Conservation (phyloP, 495 filamentous ascomycete genomes). For the Lophium mytilinum region DNA sequence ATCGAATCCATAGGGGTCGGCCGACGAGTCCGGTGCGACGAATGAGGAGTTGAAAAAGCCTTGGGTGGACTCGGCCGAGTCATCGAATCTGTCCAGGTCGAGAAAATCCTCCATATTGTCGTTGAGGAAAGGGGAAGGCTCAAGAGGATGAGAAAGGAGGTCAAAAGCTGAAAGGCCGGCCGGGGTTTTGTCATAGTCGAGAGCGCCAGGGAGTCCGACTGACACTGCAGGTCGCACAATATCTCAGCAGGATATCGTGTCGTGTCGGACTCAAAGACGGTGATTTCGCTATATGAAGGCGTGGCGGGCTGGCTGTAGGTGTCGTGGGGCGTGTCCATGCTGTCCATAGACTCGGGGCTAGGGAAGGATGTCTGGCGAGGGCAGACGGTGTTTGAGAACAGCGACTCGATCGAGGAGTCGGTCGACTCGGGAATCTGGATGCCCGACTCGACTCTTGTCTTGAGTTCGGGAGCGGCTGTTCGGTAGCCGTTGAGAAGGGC, state of each 20-base stretch:
- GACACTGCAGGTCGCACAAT: constrained; percentile 99
- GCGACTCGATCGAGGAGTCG: constrained; percentile 4
- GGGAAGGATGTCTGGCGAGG: constrained; percentile 25
- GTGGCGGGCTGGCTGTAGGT: constrained; percentile 25
- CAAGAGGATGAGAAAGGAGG: constrained; percentile 20
- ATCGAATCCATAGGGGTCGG: constrained; percentile 31
- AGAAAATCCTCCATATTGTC: constrained; percentile 21
- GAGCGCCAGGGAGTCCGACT: constrained; percentile 38
- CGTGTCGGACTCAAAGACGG: constrained; percentile 69
- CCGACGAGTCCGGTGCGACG: constrained; percentile 10
- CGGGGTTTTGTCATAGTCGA: not conserved
- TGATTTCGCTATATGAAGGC: constrained; percentile 22
- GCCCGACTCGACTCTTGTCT: not conserved
- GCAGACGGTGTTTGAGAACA: constrained; percentile 16
- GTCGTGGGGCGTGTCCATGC: constrained; percentile 39
- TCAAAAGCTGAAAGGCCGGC: constrained; percentile 3
- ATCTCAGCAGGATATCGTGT: constrained; percentile 99
- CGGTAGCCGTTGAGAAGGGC: constrained; percentile 50
- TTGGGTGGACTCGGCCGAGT: constrained; percentile 1
- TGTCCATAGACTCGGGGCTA: constrained; percentile 24
- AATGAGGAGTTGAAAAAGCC: constrained; percentile 17
- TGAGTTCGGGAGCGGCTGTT: constrained; percentile 28
- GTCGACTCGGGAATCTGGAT: constrained; percentile 12
- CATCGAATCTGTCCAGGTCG: constrained; percentile 20
- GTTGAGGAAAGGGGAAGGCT: constrained; percentile 7